phyloP scores from a whole-genome alignment of 2,329 filamentous ascomycete genomes.

The Aspergillus caelatus region DNA sequence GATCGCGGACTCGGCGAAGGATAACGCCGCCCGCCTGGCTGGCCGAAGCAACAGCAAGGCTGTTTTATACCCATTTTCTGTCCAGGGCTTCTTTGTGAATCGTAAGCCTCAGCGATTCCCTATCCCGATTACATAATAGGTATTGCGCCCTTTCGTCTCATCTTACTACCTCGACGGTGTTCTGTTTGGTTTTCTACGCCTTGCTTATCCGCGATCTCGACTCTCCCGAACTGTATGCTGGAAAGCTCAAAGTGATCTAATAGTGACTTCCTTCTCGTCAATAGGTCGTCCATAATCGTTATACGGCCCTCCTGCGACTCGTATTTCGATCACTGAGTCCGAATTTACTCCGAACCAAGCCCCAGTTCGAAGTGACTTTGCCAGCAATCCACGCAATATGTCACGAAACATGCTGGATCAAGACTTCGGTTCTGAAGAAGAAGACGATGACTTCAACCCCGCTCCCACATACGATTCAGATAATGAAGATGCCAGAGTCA shows the following conservation, averaged over 20 bases:
- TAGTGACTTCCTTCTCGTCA: neutral
- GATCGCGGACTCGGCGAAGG: conserved; percentile 24
- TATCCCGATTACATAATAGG: neutral
- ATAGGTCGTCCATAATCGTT: neutral
- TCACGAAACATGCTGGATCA: conserved; percentile 53
- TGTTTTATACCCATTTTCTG: conserved; percentile 1
- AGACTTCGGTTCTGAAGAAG: conserved; percentile 63
- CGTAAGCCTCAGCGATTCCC: neutral
- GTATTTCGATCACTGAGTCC: neutral
- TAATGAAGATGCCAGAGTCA: conserved; percentile 58
- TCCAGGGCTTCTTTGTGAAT: neutral
- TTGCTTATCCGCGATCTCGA: neutral
- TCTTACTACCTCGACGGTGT: neutral
- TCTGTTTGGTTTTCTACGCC: neutral
- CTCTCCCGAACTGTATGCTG: neutral
- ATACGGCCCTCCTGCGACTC: neutral
- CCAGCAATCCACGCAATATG: conserved; percentile 23
- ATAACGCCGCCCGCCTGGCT: conserved; percentile 17
- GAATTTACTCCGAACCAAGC: neutral
- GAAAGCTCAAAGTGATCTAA: neutral
- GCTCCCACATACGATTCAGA: conserved; percentile 73
- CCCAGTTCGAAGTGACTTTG: neutral
- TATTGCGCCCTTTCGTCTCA: neutral
- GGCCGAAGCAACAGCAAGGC: conserved; percentile 5
- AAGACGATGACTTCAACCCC: conserved; percentile 90